phyloP scores from a whole-genome alignment of 805 yeast genomes.

The Yamadazyma olivae region DNA sequence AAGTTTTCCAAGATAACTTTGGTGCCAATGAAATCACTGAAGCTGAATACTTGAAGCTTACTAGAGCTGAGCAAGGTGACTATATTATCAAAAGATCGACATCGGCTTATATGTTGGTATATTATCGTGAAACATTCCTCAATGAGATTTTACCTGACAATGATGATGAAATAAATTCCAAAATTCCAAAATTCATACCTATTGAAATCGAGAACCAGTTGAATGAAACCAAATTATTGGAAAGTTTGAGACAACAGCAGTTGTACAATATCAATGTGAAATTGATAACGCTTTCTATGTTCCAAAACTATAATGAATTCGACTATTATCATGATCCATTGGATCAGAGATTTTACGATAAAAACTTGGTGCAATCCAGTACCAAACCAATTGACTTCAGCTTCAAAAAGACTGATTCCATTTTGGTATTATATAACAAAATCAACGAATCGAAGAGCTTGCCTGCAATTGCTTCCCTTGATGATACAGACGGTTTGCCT shows the following conservation, averaged over 20 bases:
- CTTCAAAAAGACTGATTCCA: conserved; percentile 54
- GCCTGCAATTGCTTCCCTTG: conserved; percentile 2
- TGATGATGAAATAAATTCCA: conserved; percentile 37
- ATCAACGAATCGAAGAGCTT: conserved; percentile 8
- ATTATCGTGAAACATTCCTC: conserved; percentile 64
- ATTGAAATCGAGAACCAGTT: conserved; percentile 62
- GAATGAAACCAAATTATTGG: conserved; percentile 52
- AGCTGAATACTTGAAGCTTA: conserved; percentile 46
- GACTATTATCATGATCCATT: conserved; percentile 70
- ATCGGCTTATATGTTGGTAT: conserved; percentile 96
- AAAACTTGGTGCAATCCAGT: conserved; percentile 27
- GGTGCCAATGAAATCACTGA: conserved; percentile 68
- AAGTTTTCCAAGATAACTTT: conserved; percentile 89
- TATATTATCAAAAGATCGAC: conserved; percentile 75
- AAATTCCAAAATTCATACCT: conserved; percentile 64
- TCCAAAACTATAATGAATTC: conserved; percentile 64
- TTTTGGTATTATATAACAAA: conserved; percentile 45
- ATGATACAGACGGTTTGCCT: conserved; percentile 15
- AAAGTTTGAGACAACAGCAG: conserved; percentile 64
- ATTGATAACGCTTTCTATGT: conserved; percentile 52
- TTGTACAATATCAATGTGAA: conserved; percentile 46
- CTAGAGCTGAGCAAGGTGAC: conserved; percentile 59
- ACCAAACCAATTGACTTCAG: conserved; percentile 49
- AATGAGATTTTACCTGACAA: conserved; percentile 59
- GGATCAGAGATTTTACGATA: conserved; percentile 41